Base-by-base conservation (phyloP, 768 basidiomycete genomes). In the Psilocybe sp. region DNA sequence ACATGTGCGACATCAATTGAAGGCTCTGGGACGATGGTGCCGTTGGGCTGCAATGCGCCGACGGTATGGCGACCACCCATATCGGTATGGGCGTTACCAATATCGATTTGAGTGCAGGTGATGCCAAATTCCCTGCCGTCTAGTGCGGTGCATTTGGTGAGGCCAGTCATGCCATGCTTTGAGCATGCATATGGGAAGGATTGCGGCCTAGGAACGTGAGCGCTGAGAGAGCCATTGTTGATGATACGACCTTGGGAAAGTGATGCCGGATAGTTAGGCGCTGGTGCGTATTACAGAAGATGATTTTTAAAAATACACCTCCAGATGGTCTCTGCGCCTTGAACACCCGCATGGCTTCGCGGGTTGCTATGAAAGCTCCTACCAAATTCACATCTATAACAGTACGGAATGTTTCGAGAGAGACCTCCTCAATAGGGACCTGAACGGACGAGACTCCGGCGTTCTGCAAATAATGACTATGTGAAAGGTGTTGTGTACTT, bases 191-290 rank as follows among this genome's bases (percentile, higher is more conserved):
- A 94, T 0, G 89, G 75, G 18, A 64, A 64, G 1, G 79, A 72
- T 57, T 80, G 65, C 1, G 84, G 85, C n/a, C 87, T 77, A 1
- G 89, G 87, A 3, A 79, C 72, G 52, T 85, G 79, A 0, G 88
- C 87, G 1, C 85, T 77, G 18, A 90, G 71, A n/a, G 84, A 87
- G 1, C 90, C 91, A 57, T 93, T 92, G 70, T 92, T 92, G 68
- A 95, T 86, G 53, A 93, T 87, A 15, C 89, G 78, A 2, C 82
- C 84, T 85, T 51, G 14, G 1, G 19, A 51, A 16, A 28, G 36
- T 46, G 41, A 40, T 33, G 23, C 15, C 15, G 35, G 31, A 12
- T 18, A 28, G 7, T 28, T 28, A 28, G 23, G 7, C 23, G 23
- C 23, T 7, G 7, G 23, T 7, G 42, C 18, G 37, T 9, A 44